A percentile compares a stretch with the other conserved stretches of the same genome.
Conservation (phyloP, 2,329 filamentous ascomycete species). For the Escovopsis weberi region DNA sequence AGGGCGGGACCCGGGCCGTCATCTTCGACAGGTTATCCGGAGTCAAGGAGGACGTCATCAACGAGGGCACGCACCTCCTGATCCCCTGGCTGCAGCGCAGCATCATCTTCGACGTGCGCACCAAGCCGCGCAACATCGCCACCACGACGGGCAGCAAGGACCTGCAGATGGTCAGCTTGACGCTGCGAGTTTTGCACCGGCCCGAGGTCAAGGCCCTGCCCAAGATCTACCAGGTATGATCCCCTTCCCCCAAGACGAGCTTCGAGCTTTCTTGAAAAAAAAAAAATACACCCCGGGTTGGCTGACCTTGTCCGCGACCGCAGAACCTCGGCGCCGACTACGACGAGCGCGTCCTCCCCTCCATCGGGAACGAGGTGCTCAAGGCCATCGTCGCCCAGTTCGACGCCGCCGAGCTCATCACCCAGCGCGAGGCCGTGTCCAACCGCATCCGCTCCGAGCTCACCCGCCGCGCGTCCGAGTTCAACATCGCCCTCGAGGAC, state of each 20-base stretch:
- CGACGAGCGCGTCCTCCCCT: slow-evolving; percentile 94
- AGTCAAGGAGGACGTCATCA: slow-evolving; percentile 84
- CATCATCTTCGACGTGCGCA: slow-evolving; percentile 93
- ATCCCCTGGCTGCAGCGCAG: slow-evolving; percentile 90
- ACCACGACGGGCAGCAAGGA: slow-evolving; percentile 98
- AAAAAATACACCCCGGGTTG: background rate
- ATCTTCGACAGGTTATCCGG: slow-evolving; percentile 92
- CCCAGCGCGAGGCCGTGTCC: slow-evolving; percentile 91
- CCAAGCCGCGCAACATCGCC: slow-evolving; percentile 91
- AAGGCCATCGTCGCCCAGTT: slow-evolving; percentile 98
- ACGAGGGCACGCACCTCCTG: slow-evolving; percentile 94
- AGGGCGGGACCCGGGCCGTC: slow-evolving; percentile 84
- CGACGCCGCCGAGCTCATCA: slow-evolving; percentile 96
- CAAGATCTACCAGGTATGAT: slow-evolving; percentile 87
- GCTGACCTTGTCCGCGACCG: background rate
- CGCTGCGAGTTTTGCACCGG: slow-evolving; percentile 83
- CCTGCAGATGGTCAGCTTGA: slow-evolving; percentile 98
- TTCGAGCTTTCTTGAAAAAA: background rate
- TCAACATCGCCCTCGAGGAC: slow-evolving; percentile 98
- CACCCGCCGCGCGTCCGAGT: slow-evolving; percentile 82
- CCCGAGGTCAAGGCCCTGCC: slow-evolving; percentile 86
- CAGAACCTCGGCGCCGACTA: slow-evolving; percentile 96
- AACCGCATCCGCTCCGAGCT: slow-evolving; percentile 89
- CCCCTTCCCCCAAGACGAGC: background rate
- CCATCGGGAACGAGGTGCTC: slow-evolving; percentile 97